Conservation (phyloP, 148 eudicot species). For the Nepenthes mirabilis region DNA sequence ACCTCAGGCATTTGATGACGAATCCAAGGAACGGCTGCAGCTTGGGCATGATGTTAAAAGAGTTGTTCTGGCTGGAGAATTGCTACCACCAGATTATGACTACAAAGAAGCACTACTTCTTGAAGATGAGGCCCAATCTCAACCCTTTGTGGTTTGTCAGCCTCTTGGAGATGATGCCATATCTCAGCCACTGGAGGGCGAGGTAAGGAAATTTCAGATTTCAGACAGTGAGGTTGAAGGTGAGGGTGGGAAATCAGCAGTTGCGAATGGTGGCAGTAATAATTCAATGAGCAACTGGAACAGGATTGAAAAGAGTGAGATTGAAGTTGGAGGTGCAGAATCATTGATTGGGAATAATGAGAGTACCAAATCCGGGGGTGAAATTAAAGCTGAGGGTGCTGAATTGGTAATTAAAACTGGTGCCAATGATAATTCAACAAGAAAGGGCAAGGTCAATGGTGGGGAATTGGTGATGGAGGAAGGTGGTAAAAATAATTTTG, state of each 20-base stretch:
- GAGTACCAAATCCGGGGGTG: too few relatives aligned
- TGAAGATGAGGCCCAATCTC: not conserved
- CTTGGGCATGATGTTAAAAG: not conserved
- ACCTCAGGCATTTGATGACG: not conserved
- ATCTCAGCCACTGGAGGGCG: not conserved
- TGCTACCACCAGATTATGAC: not conserved
- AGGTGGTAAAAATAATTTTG: constrained; percentile 4
- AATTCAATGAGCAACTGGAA: too few relatives aligned
- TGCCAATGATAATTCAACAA: not conserved
- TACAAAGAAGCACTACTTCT: not conserved
- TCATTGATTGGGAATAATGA: too few relatives aligned
- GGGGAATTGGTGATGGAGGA: constrained; percentile 3
- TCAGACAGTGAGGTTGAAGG: not conserved
- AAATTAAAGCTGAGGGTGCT: too few relatives aligned
- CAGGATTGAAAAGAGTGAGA: too few relatives aligned
- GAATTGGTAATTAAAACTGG: not conserved
- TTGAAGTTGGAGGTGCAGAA: too few relatives aligned
- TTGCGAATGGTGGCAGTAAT: too few relatives aligned
- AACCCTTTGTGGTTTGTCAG: not conserved
- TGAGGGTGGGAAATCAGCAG: too few relatives aligned
- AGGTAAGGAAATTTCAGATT: not conserved
- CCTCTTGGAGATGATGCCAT: not conserved
- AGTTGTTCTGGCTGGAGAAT: not conserved
- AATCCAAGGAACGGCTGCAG: not conserved
- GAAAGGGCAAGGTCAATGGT: constrained; percentile 1